These are phyloP conservation scores for Chalciporus sp. DNA, from an alignment of 1,284 basidiomycete species.

Conservation along the genomic window DNA sequence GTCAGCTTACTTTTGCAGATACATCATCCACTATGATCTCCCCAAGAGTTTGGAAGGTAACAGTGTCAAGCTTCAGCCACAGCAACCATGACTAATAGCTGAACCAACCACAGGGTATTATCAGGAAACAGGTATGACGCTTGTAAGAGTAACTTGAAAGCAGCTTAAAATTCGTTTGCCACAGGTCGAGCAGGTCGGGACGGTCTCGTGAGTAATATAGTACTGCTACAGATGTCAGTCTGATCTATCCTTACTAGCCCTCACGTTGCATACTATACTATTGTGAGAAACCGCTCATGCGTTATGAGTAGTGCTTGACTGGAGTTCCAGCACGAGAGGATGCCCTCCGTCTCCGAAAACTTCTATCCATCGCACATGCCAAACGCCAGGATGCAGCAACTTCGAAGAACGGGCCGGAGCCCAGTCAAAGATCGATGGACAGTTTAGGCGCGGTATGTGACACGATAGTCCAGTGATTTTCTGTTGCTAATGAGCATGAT, in stretches of 20 bases:
- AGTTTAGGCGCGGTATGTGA: conserved; percentile 65
- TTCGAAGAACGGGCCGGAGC: conserved; percentile 52
- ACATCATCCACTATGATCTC: conserved; percentile 78
- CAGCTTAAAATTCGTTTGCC: conserved; percentile 2
- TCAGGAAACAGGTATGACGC: conserved; percentile 74
- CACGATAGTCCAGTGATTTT: background rate
- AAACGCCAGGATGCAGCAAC: conserved; percentile 43
- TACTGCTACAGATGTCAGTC: background rate
- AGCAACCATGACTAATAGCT: background rate
- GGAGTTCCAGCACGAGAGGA: conserved; percentile 71
- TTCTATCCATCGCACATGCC: conserved; percentile 53
- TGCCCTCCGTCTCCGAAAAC: conserved; percentile 53
- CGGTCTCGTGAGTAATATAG: conserved; percentile 55
- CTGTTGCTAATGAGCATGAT: background rate
- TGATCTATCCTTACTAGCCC: conserved; percentile 46
- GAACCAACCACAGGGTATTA: conserved; percentile 66
- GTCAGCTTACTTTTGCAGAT: conserved; percentile 43
- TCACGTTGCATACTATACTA: conserved; percentile 83
- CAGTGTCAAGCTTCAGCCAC: conserved; percentile 6
- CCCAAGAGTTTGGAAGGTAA: conserved; percentile 83
- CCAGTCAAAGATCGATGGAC: conserved; percentile 64
- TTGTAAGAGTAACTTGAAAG: conserved; percentile 1
- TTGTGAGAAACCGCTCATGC: conserved; percentile 47
- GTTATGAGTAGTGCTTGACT: background rate
- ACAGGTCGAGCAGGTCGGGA: conserved; percentile 83